Base-by-base conservation (phyloP, 257 asterid species). In the Ilex aquifolium region DNA sequence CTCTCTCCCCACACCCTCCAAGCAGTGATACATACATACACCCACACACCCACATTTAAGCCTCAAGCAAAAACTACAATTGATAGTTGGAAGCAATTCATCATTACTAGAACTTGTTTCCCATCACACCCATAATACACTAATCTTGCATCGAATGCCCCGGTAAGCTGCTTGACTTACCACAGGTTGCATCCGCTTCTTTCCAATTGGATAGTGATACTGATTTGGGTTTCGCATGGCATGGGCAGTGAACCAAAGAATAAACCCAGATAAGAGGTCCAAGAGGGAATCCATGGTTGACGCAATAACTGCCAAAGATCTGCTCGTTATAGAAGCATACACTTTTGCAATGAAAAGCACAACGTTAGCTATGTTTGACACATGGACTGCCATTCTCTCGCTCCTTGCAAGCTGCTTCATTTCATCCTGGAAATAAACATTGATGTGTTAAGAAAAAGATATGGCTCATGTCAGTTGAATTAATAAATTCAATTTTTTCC, bases 181-280 rank as follows among this genome's bases (percentile, higher is more conserved):
- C 84, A 91, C 98, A 8, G 96, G 96, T 60, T 91, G 98, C 98
- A 91, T 91, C 70, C 98, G 77, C 66, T 76, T 82, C 86, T 91
- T 88, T 68, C 95, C 96, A 42, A 91, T 88, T 13, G 98, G 98
- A 60, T 91, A 91, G 77, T 57, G 84, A 60, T 79, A 86, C 62
- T 80, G 88, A 65, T 88, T 91, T 44, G 95, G 98, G 31, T 72
- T 66, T 72, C 50, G 88, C 98, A 91, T 91, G 49, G 95, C 87
- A 72, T 86, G 56, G 64, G 96, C 74, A 60, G 98, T 91, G 69
- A 91, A 88, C 98, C 96, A 91, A 48, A 88, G 79, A 61, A 91
- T 88, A 62, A 86, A 83, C 50, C 98, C 98, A 49, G 98, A 88
- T 65, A 91, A 69, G 7, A 91, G 87, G 73, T 91, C 98, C 36